These are phyloP conservation scores for Solanum chmielewskii DNA, from an alignment of 257 asterid species.

Conservation along the genomic window DNA sequence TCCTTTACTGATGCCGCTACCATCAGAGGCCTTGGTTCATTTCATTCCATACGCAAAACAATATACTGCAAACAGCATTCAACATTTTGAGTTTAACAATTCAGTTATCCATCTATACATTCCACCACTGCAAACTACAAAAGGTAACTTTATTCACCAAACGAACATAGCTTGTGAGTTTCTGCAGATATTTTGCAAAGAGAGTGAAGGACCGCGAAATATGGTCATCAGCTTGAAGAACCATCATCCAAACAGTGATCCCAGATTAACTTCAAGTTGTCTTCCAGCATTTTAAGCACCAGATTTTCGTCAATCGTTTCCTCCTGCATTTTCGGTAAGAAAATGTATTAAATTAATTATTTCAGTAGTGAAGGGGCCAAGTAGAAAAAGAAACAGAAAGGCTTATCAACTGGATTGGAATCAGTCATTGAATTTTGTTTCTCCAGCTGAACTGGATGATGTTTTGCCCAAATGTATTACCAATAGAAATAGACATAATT, in stretches of 20 bases:
- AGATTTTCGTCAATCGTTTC: conserved; percentile 6
- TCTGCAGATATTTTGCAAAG: background rate
- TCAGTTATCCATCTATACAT: background rate
- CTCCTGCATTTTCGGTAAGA: conserved; percentile 18
- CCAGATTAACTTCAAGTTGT: conserved; percentile 36
- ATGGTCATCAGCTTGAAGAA: conserved; percentile 5
- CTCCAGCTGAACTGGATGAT: background rate
- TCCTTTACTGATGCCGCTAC: background rate
- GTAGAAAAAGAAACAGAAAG: background rate
- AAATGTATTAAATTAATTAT: background rate
- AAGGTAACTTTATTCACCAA: background rate
- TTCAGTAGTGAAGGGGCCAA: background rate
- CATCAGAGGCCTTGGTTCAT: background rate
- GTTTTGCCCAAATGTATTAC: background rate
- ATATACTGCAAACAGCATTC: background rate
- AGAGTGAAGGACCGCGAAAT: background rate
- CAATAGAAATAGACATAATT: background rate
- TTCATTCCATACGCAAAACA: background rate
- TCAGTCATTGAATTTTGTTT: background rate
- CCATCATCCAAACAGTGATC: conserved; percentile 11
- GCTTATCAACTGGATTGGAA: background rate
- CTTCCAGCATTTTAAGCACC: conserved; percentile 20
- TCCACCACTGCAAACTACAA: background rate
- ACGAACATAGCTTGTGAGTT: background rate
- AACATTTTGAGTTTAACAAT: background rate